Conservation (phyloP, 1,284 basidiomycete genomes). For the Coniferiporia sulphurascens region DNA sequence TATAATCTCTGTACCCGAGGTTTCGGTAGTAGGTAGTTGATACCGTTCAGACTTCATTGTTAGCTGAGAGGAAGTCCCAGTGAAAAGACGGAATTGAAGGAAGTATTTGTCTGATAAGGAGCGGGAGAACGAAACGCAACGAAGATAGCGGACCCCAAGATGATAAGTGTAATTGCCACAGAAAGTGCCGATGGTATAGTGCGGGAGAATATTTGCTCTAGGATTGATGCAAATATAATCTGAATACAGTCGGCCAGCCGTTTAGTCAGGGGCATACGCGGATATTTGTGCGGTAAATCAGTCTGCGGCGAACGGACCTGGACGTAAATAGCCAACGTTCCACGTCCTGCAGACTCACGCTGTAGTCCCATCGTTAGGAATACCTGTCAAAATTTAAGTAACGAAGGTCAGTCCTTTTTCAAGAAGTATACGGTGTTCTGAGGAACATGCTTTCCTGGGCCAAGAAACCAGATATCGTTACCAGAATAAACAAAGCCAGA, state of each 20-base stretch:
- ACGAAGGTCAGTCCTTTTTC: not conserved
- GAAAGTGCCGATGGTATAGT: conserved; percentile 46
- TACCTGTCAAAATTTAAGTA: conserved; percentile 28
- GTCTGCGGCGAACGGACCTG: conserved; percentile 34
- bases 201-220: conserved; percentile 57
- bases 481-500: conserved; percentile 17
- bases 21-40: no score
- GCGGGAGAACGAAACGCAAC: conserved; percentile 33
- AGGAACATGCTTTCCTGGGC: conserved; percentile 25
- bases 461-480: conserved; percentile 32
- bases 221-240: conserved; percentile 56
- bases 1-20: no score
- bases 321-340: conserved; percentile 55
- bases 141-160: conserved; percentile 39
- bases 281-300: not conserved
- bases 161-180: conserved; percentile 50
- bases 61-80: not conserved
- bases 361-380: conserved; percentile 60
- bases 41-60: not conserved
- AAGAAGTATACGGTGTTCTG: not conserved
- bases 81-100: not conserved
- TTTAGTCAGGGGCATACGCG: not conserved
- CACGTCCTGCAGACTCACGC: conserved; percentile 58
- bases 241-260: conserved; percentile 22
- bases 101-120: not conserved